Base-by-base conservation (phyloP, 495 filamentous ascomycete genomes). In the Tuber microsphaerosporum region DNA sequence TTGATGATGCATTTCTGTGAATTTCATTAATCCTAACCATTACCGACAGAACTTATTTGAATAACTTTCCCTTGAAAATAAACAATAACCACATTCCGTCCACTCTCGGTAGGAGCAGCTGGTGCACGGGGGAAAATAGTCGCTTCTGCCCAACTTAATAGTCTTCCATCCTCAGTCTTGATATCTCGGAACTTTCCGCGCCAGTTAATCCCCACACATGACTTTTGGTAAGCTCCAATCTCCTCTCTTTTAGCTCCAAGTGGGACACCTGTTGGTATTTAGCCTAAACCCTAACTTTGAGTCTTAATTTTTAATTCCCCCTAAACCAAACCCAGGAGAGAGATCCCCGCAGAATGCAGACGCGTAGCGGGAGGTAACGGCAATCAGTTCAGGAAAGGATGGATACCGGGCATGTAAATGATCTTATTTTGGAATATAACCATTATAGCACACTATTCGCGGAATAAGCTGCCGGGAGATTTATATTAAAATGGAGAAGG, bases 391-490 rank as follows among this genome's bases (percentile, higher is more conserved):
- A 14, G 37, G 65, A 56, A 45, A 19, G 69, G 26, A 45, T 45
- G 17, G 14, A 16, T 45, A 80, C 89, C 89, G 0, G 92, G 90
- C 84, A 93, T 92, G 84, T 94, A 94, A 70, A 94, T 89, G 75
- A 95, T 92, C 76, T 92, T 92, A 81, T 94, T 92, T 83, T 94
- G 92, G 81, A 94, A 90, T 8, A 91, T 77, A 31, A 94, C 86
- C 84, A 94, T 89, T 91, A 93, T 92, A 73, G 90, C 82, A 77
- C 91, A 94, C 84, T 95, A 56, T 1, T 17, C 19, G 20, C 22
- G 41, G 39, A n/a, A 31, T 17, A n/a, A 31, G n/a, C n/a, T 39
- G 41, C 5, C 26, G 10, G 71, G 42, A 76, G 39, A 41, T 26
- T 34, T 6, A 56, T 44, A 34, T 39, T 22, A 51, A 16, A 16